Base-by-base conservation (phyloP, 768 basidiomycete species). In the Mycena epipterygia region DNA sequence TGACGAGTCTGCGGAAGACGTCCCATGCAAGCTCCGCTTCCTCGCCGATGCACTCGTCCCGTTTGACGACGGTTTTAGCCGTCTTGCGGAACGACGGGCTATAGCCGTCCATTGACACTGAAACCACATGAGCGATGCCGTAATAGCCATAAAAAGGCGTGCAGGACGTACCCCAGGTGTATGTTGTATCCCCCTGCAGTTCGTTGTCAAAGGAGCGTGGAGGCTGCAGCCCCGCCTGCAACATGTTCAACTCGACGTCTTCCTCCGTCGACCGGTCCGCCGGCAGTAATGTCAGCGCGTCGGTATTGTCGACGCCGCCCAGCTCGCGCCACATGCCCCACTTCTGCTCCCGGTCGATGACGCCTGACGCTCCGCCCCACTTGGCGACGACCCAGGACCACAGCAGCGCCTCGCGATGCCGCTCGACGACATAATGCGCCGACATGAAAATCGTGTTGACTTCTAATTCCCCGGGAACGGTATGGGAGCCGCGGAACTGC, bases 331-430 rank as follows among this genome's bases (percentile, higher is more conserved):
- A 83, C 68, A 80, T 81, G 11, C 39, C 42, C 51, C 77, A 72
- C 63, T 76, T 76, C n/a, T 70, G 29, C 6, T 19, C 64, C 17
- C 16, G 33, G 33, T 41, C 44, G 8, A 71, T 14, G 1, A 35
- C 5, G 1, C 64, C 65, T 6, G 35, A 21, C 8, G 17, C 37
- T 3, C 65, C 76, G 19, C 79, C 81, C 70, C 75, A 74, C 63
- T 69, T 76, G 21, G 70, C 81, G 32, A 86, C 81, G 13, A 77
- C 75, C 82, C 81, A 83, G 21, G 80, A 68, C 80, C 79, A 83
- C 29, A 83, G 71, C 41, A 84, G 70, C 29, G 81, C 81, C 70
- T 82, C 81, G n/a, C 81, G 76, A 44, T 78, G 79, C 6, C 81
- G 77, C 74, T 81, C 82, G 53, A 82, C 76, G 42, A 81, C 49